These are phyloP conservation scores for Dianthus caryophyllus DNA, from an alignment of 148 eudicot genomes.

Conservation along the genomic window DNA sequence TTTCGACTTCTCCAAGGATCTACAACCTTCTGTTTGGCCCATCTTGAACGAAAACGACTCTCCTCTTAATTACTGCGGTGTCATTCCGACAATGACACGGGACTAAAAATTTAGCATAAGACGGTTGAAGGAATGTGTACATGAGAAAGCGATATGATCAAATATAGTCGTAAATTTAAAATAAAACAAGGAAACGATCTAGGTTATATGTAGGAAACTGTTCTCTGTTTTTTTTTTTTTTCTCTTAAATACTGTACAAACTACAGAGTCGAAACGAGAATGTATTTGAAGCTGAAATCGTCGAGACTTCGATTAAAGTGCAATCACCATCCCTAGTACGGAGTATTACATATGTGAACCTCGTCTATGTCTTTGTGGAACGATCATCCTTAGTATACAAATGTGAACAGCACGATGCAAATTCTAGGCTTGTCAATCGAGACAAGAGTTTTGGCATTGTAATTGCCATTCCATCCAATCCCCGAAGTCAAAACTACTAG, in stretches of 20 bases:
- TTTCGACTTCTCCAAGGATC: neutral
- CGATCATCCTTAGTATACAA: slow-evolving; percentile 10
- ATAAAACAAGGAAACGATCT: too few species aligned
- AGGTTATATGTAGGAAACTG: too few species aligned
- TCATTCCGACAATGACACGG: too few species aligned
- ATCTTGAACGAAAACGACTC: neutral
- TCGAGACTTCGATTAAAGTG: slow-evolving; percentile 31
- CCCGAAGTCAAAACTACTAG: slow-evolving; percentile 84
- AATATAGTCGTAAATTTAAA: too few species aligned
- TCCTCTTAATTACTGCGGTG: too few species aligned
- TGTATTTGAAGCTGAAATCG: slow-evolving; percentile 31
- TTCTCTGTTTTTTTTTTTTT: neutral
- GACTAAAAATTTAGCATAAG: too few species aligned
- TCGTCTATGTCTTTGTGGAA: slow-evolving; percentile 10
- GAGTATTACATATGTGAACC: slow-evolving; percentile 26
- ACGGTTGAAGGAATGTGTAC: too few species aligned
- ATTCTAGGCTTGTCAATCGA: slow-evolving; percentile 21
- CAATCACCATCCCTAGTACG: slow-evolving; percentile 33
- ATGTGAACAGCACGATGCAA: neutral
- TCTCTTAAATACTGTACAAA: slow-evolving; percentile 17
- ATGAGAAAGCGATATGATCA: too few species aligned
- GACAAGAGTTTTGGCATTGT: slow-evolving; percentile 48
- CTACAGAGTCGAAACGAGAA: slow-evolving; percentile 22
- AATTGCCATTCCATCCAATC: slow-evolving; percentile 86
- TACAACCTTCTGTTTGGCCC: slow-evolving; percentile 4